Percentiles rank a stretch among this genome's conserved stretches.
Evolutionary conservation across 2,329 filamentous ascomycete genomes (phyloP).

Genomic region (Waltergamsia citrina): DNA sequence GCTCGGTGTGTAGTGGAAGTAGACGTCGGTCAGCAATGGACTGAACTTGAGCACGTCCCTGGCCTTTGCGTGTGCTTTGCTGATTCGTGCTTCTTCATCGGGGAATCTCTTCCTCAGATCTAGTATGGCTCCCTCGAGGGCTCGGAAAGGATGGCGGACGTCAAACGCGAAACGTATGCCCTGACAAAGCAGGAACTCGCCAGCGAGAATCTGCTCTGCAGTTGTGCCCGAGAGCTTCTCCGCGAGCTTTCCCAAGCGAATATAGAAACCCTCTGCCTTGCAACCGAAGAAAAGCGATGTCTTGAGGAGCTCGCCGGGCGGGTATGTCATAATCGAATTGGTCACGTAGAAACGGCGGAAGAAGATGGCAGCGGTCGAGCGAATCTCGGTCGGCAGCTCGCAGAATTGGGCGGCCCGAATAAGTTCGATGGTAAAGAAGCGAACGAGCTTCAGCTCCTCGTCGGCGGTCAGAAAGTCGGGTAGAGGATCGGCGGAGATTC

Average conservation of each 20-base stretch:
- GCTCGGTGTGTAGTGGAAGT: slow-evolving; percentile 90
- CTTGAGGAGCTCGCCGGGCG: slow-evolving; percentile 79
- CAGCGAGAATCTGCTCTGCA: slow-evolving; percentile 74
- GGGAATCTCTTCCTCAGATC: slow-evolving; percentile 63
- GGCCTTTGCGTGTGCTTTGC: slow-evolving; percentile 61
- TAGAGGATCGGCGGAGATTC: slow-evolving; percentile 42
- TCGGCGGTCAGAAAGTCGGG: slow-evolving; percentile 75
- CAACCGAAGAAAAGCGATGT: slow-evolving; percentile 88
- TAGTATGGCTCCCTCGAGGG: slow-evolving; percentile 77
- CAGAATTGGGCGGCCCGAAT: slow-evolving; percentile 46
- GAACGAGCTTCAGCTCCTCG: slow-evolving; percentile 75
- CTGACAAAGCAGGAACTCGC: slow-evolving; percentile 88
- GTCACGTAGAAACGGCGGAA: slow-evolving; percentile 91
- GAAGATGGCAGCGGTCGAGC: slow-evolving; percentile 72
- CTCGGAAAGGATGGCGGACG: slow-evolving; percentile 81
- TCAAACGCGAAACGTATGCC: slow-evolving; percentile 90
- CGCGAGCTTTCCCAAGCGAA: slow-evolving; percentile 54
- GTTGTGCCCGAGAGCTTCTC: slow-evolving; percentile 61
- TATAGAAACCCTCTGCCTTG: slow-evolving; percentile 83
- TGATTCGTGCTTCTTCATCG: slow-evolving; percentile 43
- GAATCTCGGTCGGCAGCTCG: slow-evolving; percentile 39
- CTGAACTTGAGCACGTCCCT: slow-evolving; percentile 68
- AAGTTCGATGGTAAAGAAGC: slow-evolving; percentile 60
- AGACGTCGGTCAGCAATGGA: slow-evolving; percentile 84
- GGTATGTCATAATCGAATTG: slow-evolving; percentile 94